Percentiles rank a stretch among this genome's conserved stretches.
Evolutionary conservation across 768 basidiomycete genomes (phyloP).

Genomic region (Tylopilus balloui): DNA sequence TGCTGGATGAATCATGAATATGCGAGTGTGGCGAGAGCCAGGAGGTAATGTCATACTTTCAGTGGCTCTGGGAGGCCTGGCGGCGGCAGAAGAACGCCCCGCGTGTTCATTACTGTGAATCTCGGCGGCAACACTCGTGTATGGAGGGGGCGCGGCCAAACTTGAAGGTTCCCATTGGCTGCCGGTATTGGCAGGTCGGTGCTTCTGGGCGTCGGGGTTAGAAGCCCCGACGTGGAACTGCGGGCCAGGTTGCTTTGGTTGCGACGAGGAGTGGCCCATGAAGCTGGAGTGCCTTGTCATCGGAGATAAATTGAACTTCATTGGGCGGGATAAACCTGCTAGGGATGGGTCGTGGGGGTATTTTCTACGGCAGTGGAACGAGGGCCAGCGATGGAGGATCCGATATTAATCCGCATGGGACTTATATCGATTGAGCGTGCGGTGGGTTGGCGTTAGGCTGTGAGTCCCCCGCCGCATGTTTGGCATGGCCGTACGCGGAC

Average conservation of each 20-base stretch:
- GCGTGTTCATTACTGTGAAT: slow-evolving; percentile 4
- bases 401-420: too few species aligned
- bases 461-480: not conserved
- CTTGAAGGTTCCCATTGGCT: not conserved
- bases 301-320: slow-evolving; percentile 3
- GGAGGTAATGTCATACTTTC: slow-evolving; percentile 19
- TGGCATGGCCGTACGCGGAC: not conserved
- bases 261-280: slow-evolving; percentile 15
- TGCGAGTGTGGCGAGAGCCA: slow-evolving; percentile 18
- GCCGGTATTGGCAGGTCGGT: not conserved
- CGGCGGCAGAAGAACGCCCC: slow-evolving; percentile 1
- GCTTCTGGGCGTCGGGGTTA: slow-evolving; percentile 1
- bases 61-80: slow-evolving; percentile 5
- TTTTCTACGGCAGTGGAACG: not conserved
- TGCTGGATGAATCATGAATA: slow-evolving; percentile 24
- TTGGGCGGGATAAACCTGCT: not conserved
- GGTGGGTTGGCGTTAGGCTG: not conserved
- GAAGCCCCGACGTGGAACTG: slow-evolving; percentile 6
- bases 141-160: slow-evolving; percentile 24
- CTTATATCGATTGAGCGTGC: not conserved
- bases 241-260: not conserved
- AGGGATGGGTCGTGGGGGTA: not conserved
- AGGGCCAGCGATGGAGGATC: not conserved
- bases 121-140: slow-evolving; percentile 8
- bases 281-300: slow-evolving; percentile 3